A percentile compares a stretch with the other conserved stretches of the same genome.
These are phyloP conservation scores for Candida coleopterorum DNA, from an alignment of 805 yeast species.

Conservation along the genomic window DNA sequence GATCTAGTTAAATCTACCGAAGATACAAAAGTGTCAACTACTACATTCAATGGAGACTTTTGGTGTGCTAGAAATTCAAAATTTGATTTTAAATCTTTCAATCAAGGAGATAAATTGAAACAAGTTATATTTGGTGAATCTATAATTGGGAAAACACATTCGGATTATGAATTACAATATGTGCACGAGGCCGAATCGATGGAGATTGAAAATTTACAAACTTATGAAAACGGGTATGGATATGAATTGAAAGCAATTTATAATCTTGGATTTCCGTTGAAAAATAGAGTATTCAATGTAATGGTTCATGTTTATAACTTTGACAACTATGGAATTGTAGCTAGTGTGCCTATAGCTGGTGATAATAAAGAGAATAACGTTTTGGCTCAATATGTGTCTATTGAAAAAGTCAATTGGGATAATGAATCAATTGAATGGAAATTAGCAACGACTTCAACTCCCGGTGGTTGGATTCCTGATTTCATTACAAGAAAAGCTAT, in stretches of 20 bases:
- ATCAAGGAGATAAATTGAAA: not conserved
- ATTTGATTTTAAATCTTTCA: not conserved
- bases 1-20: conserved; percentile 1
- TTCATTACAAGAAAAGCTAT: conserved; percentile 29
- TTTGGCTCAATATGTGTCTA: conserved; percentile 30
- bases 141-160: conserved; percentile 19
- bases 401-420: conserved; percentile 26
- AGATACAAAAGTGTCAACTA: not conserved
- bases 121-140: conserved; percentile 5
- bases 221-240: conserved; percentile 15
- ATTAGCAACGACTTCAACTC: conserved; percentile 36
- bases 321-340: conserved; percentile 22
- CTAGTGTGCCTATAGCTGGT: conserved; percentile 26
- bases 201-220: conserved; percentile 10
- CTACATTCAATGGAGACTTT: not conserved
- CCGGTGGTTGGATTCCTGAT: conserved; percentile 36
- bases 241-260: conserved; percentile 31
- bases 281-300: conserved; percentile 32
- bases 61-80: conserved; percentile 7
- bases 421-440: conserved; percentile 25
- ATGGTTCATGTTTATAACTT: conserved; percentile 24
- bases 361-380: conserved; percentile 16
- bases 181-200: conserved; percentile 27
- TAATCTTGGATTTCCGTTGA: conserved; percentile 33
- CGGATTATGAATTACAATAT: conserved; percentile 32